A percentile compares a stretch with the other conserved stretches of the same genome.
Conservation (phyloP, 2,329 filamentous ascomycete genomes). For the Pyrenochaeta sp. region DNA sequence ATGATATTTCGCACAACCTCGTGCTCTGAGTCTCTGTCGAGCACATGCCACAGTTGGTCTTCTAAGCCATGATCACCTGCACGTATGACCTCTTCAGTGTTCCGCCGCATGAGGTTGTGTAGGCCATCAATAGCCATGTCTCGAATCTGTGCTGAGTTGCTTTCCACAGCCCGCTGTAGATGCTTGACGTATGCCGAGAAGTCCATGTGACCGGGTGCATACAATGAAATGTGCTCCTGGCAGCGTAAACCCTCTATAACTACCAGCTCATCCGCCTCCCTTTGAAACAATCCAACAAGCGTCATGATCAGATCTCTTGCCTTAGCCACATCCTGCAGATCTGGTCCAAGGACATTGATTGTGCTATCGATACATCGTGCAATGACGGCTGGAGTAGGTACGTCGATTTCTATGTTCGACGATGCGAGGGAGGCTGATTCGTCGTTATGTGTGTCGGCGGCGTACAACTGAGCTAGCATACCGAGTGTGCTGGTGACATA, state of each 20-base stretch:
- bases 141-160: conserved; percentile 72
- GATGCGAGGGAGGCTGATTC: conserved; percentile 81
- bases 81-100: conserved; percentile 81
- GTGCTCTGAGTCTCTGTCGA: conserved; percentile 80
- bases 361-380: conserved; percentile 92
- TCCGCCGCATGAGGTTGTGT: conserved; percentile 93
- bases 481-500: conserved; percentile 91
- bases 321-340: conserved; percentile 90
- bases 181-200: conserved; percentile 84
- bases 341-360: conserved; percentile 94
- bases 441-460: conserved; percentile 87
- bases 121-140: conserved; percentile 87
- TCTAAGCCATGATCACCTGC: conserved; percentile 82
- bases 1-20: conserved; percentile 86
- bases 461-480: conserved; percentile 92
- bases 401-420: conserved; percentile 88
- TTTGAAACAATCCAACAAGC: conserved; percentile 81
- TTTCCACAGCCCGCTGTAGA: conserved; percentile 79
- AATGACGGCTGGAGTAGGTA: conserved; percentile 82
- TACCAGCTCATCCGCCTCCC: conserved; percentile 74
- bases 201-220: conserved; percentile 86
- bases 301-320: conserved; percentile 92
- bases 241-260: conserved; percentile 82
- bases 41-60: conserved; percentile 88
- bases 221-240: conserved; percentile 89